phyloP scores from a whole-genome alignment of 768 basidiomycete species.

The Tephrocybe sp. region DNA sequence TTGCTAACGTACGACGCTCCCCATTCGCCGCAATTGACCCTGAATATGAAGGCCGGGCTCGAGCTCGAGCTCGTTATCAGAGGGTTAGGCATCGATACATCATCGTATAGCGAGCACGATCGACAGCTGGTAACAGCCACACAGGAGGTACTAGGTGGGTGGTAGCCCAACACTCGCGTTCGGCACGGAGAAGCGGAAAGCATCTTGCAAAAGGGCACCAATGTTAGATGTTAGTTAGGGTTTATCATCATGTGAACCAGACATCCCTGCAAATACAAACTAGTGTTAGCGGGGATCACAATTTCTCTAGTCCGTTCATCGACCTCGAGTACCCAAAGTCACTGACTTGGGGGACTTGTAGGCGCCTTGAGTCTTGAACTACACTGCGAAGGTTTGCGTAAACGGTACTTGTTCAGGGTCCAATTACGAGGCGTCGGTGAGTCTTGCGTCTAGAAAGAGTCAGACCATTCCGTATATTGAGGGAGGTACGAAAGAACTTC shows the following conservation, averaged over 20 bases:
- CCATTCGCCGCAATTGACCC: not conserved
- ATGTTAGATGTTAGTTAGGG: slow-evolving; percentile 5
- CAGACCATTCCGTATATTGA: not conserved
- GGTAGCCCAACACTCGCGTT: slow-evolving; percentile 5
- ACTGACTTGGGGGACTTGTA: not conserved
- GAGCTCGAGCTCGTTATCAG: not conserved
- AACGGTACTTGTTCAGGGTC: too few relatives aligned
- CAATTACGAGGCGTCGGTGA: not conserved
- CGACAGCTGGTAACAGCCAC: slow-evolving; percentile 12
- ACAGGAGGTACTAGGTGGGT: slow-evolving; percentile 3
- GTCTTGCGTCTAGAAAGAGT: not conserved
- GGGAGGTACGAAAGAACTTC: not conserved
- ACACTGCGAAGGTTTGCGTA: too few relatives aligned
- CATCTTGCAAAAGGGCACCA: not conserved
- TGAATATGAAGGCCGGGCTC: not conserved
- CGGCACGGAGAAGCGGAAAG: slow-evolving; percentile 7
- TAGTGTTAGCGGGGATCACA: slow-evolving; percentile 2
- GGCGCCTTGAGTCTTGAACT: not conserved
- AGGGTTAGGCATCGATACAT: not conserved
- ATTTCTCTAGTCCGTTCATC: not conserved
- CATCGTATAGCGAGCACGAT: slow-evolving; percentile 8
- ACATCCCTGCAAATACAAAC: slow-evolving; percentile 1
- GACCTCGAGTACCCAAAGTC: too few relatives aligned
- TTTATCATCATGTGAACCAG: slow-evolving; percentile 6
- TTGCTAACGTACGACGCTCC: not conserved